phyloP scores from a whole-genome alignment of 116 monocot genomes.

The Cymodocea nodosa region DNA sequence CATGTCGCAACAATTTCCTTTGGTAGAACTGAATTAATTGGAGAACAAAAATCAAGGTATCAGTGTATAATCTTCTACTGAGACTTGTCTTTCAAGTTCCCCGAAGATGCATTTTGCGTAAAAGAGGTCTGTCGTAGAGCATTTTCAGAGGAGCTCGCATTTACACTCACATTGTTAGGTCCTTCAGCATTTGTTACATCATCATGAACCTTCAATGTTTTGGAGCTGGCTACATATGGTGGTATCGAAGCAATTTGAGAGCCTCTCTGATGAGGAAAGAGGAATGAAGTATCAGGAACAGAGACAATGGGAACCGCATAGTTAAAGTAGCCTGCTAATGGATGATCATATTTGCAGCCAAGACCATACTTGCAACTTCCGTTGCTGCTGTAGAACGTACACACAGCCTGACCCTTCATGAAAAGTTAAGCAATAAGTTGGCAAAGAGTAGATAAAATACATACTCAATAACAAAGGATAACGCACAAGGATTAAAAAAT shows the following conservation, averaged over 20 bases:
- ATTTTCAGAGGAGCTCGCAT: conserved; percentile 1
- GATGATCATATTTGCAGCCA: conserved; percentile 73
- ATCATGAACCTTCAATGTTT: conserved; percentile 10
- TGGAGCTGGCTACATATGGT: conserved; percentile 7
- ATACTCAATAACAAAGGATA: not conserved
- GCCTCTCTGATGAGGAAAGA: conserved; percentile 26
- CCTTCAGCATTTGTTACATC: conserved; percentile 6
- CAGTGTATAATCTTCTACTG: conserved; percentile 9
- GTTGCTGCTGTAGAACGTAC: conserved; percentile 39
- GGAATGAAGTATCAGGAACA: conserved; percentile 16
- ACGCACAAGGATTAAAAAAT: not conserved
- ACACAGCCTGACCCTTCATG: conserved; percentile 47
- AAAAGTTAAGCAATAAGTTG: not conserved
- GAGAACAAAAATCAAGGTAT: conserved; percentile 2
- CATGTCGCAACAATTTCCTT: conserved; percentile 21
- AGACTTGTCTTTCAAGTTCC: conserved; percentile 17
- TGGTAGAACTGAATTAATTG: conserved; percentile 1
- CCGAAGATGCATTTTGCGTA: conserved; percentile 12
- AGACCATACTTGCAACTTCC: conserved; percentile 72
- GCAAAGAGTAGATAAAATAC: not conserved
- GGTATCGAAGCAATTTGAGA: conserved; percentile 11
- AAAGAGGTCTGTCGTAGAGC: conserved; percentile 15
- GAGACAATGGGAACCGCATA: conserved; percentile 28
- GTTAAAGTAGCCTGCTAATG: conserved; percentile 40
- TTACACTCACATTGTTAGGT: conserved; percentile 1